A percentile compares a stretch with the other conserved stretches of the same genome.
Evolutionary conservation across 2,329 filamentous ascomycete species (phyloP).

Genomic region (Cladosporium halotolerans): DNA sequence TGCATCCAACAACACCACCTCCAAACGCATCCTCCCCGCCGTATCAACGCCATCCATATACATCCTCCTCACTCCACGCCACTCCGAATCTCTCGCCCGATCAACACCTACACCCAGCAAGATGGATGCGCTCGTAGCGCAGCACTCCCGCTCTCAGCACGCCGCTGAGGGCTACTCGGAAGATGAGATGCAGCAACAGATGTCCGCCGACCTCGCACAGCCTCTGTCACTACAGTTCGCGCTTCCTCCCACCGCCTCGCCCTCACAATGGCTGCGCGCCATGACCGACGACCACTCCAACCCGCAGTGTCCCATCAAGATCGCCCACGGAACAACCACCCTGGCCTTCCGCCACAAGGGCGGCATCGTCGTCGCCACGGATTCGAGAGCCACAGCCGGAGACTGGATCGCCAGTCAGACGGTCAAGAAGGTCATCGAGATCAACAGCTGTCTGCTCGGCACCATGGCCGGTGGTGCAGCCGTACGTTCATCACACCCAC

Average conservation of each 20-base stretch:
- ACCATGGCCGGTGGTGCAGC: constrained; percentile 98
- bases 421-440: constrained; percentile 99
- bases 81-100: background rate
- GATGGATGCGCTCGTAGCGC: constrained; percentile 92
- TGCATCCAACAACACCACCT: constrained; percentile 2
- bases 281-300: constrained; percentile 97
- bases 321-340: constrained; percentile 96
- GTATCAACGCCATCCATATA: background rate
- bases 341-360: constrained; percentile 97
- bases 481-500: constrained; percentile 42
- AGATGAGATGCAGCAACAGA: constrained; percentile 48
- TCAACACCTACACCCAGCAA: constrained; percentile 15
- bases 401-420: constrained; percentile 99
- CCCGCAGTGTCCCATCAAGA: constrained; percentile 96
- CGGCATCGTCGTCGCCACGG: constrained; percentile 96
- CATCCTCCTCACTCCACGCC: background rate
- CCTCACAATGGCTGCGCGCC: constrained; percentile 89
- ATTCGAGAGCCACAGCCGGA: constrained; percentile 92
- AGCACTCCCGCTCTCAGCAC: constrained; percentile 76
- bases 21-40: background rate
- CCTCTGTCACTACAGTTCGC: constrained; percentile 87
- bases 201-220: constrained; percentile 62
- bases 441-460: constrained; percentile 86
- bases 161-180: constrained; percentile 69
- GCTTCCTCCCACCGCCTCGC: constrained; percentile 85